These are phyloP conservation scores for Hypholoma sublateritium DNA, from an alignment of 768 basidiomycete genomes.

Conservation along the genomic window DNA sequence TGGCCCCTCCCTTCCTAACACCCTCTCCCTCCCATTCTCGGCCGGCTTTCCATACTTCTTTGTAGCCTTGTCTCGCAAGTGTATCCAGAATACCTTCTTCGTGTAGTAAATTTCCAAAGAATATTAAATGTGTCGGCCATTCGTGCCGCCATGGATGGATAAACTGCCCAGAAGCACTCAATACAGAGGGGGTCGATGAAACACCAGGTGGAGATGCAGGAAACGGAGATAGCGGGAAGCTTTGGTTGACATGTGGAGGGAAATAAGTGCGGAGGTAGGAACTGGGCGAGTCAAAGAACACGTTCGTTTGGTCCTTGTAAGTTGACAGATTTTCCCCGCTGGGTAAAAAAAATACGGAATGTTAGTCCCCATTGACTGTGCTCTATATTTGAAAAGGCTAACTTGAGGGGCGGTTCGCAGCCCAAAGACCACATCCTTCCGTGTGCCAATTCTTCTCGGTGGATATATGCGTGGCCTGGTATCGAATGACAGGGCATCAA, in stretches of 20 bases:
- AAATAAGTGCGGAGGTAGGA: slow-evolving; percentile 68
- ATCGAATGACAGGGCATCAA: slow-evolving; percentile 98
- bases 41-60: slow-evolving; percentile 61
- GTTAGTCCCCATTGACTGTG: slow-evolving; percentile 8
- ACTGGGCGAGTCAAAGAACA: slow-evolving; percentile 76
- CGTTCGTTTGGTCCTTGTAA: slow-evolving; percentile 79
- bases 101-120: slow-evolving; percentile 79
- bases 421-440: slow-evolving; percentile 80
- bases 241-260: slow-evolving; percentile 56
- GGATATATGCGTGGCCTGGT: slow-evolving; percentile 88
- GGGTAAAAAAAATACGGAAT: slow-evolving; percentile 5
- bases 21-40: slow-evolving; percentile 78
- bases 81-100: slow-evolving; percentile 45
- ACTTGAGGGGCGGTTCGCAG: slow-evolving; percentile 92
- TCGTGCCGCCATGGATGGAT: slow-evolving; percentile 60
- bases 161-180: slow-evolving; percentile 11
- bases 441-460: slow-evolving; percentile 60
- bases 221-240: slow-evolving; percentile 64
- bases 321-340: slow-evolving; percentile 50
- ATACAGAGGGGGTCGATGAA: slow-evolving; percentile 40
- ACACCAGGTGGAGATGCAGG: slow-evolving; percentile 30
- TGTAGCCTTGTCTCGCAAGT: slow-evolving; percentile 58
- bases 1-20: slow-evolving; percentile 65
- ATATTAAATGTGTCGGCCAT: slow-evolving; percentile 81
- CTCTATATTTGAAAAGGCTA: slow-evolving; percentile 26